phyloP scores from a whole-genome alignment of 2,329 filamentous ascomycete genomes.

The Fusarium veterinarium region DNA sequence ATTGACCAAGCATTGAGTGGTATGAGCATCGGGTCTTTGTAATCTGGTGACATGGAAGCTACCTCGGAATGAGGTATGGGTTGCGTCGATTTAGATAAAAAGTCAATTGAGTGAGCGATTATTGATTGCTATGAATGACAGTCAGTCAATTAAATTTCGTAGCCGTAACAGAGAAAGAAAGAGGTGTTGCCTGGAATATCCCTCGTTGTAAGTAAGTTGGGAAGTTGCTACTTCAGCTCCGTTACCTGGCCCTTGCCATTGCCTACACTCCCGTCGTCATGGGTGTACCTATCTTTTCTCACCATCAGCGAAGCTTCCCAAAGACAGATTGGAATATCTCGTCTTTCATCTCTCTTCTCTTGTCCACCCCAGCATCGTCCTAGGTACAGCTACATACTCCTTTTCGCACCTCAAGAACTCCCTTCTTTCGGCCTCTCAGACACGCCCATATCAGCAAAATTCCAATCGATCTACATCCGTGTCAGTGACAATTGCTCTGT shows the following conservation, averaged over 20 bases:
- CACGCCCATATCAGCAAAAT: slow-evolving; percentile 15
- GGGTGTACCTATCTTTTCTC: neutral
- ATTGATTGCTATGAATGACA: slow-evolving; percentile 17
- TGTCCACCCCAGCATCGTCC: neutral
- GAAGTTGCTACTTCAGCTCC: slow-evolving; percentile 8
- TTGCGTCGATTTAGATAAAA: neutral
- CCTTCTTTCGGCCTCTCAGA: slow-evolving; percentile 16
- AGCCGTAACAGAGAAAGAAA: slow-evolving; percentile 3
- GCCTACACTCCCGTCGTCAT: neutral
- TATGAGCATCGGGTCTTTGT: slow-evolving; percentile 10
- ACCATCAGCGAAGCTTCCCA: slow-evolving; percentile 19
- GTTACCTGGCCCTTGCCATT: neutral
- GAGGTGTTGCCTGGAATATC: slow-evolving; percentile 24
- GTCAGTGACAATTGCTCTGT: slow-evolving; percentile 26
- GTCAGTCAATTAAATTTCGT: neutral
- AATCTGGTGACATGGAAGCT: slow-evolving; percentile 33
- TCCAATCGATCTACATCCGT: slow-evolving; percentile 23
- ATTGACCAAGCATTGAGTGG: slow-evolving; percentile 22
- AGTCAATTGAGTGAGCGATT: slow-evolving; percentile 33
- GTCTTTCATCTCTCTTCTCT: neutral
- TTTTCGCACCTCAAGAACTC: neutral
- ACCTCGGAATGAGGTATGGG: slow-evolving; percentile 26
- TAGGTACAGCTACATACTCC: neutral
- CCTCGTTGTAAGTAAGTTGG: slow-evolving; percentile 7
- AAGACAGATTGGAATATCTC: neutral